Evolutionary conservation across 306 rosid species (phyloP), one percentile per base, ranked within the genome.

Genomic region (Quercus wislizeni): DNA sequence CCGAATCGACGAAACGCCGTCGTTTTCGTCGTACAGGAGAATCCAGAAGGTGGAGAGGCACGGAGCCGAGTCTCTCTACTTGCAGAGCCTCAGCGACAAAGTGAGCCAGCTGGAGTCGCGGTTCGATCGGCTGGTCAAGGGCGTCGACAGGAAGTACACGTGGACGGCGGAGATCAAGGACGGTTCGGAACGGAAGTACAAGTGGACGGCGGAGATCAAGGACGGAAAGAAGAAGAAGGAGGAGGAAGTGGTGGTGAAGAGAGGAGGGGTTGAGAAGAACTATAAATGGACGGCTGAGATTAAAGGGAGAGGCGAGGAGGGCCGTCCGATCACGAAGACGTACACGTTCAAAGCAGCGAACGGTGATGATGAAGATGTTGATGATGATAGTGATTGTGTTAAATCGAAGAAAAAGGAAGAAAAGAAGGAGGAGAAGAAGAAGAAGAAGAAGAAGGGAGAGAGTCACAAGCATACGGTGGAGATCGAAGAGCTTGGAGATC

Each of bases 261-360:
- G 75, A 15, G 76, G 64, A 49, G 81, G 74, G 17, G 23, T 17
- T 25, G 83, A 79, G 80, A 90, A 84, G 89, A 91, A 86, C 76
- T 79, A 86, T 35, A 90, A 85, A 72, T 95, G 91, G 96, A 88
- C 88, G 82, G 97, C 98, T 78, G 98, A 91, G 93, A 85, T 95
- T 52, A 91, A 81, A 14, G 94, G 94, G 6, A 95, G 86, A 27
- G 94, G 91, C 3, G 87, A 74, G 27, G 86, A 83, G 5, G 78
- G 88, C 74, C 91, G 85, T n/a, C 72, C 72, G 79, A 80, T 54
- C 82, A 28, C 83, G 2, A 79, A 90, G 82, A 93, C 72, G 78
- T 95, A 95, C 79, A 89, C 88, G 30, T 82, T 89, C 80, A 84
- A 83, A 43, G 90, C 89, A 43, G 81, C 87, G 6, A 79, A 84